Evolutionary conservation across 805 yeast genomes (phyloP), one percentile per base, ranked within the genome.

Genomic region (Metschnikowia anglica): DNA sequence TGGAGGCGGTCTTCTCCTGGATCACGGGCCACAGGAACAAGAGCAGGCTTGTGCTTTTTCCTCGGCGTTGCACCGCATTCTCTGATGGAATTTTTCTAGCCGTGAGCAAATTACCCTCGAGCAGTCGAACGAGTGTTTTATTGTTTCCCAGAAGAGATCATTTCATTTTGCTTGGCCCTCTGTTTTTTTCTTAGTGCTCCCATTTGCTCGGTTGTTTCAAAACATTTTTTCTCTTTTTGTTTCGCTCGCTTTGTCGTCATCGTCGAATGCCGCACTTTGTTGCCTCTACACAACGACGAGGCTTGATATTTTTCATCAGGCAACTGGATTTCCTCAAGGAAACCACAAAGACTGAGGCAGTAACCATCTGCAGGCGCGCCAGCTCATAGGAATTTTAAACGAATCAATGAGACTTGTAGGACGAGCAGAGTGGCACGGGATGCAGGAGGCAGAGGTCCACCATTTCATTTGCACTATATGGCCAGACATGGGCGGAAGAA

Each of bases 231-330:
- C 23, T 15, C 23, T 10, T 33, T 21, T 19, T 21, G n/a, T n/a
- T 33, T 11, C 18, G 12, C 36, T 33, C 36, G 24, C 13, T 33
- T 33, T 33, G 36, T 20, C 36, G 36, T n/a, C 27, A 10, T 15
- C 26, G 5, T 19, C 35, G 21, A 33, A 4, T 33, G 27, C 36
- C 27, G 36, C 36, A 33, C 15, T 21, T 15, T 30, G 30, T 34
- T 34, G 29, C 30, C 38, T 30, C 38, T 24, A 24, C 29, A 25
- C 38, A 34, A 13, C 20, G 23, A 26, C 25, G 30, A 34, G 38
- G 38, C 38, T 24, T 23, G 18, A 30, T 21, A 11, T n/a, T 19
- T 13, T 20, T 20, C 11, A 11, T 9, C 16, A 19, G 26, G 26
- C 18, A 33, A 33, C 31, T 4, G 18, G 18, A 3, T n/a, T n/a